Conservation (phyloP, 129 eudicot species). For the Flaveria linearis region DNA sequence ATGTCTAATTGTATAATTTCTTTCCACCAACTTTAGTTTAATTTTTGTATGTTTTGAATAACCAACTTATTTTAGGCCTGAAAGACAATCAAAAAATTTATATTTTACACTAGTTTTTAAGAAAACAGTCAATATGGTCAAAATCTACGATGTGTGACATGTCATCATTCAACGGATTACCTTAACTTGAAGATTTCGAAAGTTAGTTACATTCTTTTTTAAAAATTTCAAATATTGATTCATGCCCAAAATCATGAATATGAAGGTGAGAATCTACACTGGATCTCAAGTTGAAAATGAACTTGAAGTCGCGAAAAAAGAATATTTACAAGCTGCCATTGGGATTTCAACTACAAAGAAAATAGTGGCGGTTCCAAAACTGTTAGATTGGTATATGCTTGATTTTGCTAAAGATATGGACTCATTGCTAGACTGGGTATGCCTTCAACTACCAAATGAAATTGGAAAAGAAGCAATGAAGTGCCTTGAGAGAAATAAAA, state of each 20-base stretch:
- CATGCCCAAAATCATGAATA: constrained; percentile 23
- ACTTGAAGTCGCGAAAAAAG: constrained; percentile 69
- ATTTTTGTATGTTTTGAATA: neutral
- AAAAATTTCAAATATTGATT: constrained; percentile 6
- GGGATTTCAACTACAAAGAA: constrained; percentile 60
- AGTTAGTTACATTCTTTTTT: neutral
- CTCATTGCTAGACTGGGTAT: constrained; percentile 85
- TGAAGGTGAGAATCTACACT: constrained; percentile 80
- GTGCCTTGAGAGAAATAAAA: constrained; percentile 68
- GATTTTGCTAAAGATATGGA: constrained; percentile 90
- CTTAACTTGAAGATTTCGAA: neutral
- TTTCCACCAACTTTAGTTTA: neutral
- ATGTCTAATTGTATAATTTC: neutral
- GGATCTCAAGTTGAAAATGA: constrained; percentile 74
- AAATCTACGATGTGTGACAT: neutral
- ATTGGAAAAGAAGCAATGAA: constrained; percentile 74
- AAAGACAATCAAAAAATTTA: neutral
- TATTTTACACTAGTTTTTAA: neutral
- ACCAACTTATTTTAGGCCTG: neutral
- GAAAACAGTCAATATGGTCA: neutral
- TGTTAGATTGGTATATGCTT: constrained; percentile 87
- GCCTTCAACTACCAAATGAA: constrained; percentile 78
- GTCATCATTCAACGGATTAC: neutral
- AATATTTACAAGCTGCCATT: constrained; percentile 74
- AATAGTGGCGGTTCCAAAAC: constrained; percentile 68